phyloP scores from a whole-genome alignment of 495 filamentous ascomycete species.

The Penicillium verhagenii region DNA sequence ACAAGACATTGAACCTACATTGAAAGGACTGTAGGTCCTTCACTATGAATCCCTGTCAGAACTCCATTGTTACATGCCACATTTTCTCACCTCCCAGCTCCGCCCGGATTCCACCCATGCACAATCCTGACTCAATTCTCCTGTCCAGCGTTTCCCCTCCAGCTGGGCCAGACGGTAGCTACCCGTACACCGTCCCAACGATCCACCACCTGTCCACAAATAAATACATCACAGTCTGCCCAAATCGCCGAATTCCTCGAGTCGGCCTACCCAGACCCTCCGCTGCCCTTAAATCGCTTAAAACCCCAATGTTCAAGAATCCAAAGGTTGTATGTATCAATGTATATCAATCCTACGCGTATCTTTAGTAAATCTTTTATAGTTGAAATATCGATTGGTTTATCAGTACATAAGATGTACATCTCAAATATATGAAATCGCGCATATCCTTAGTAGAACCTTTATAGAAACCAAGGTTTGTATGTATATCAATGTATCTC shows the following conservation, averaged over 20 bases:
- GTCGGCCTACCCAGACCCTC: constrained; percentile 35
- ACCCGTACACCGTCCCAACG: constrained; percentile 43
- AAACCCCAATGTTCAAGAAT: too few relatives aligned
- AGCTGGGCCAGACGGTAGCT: constrained; percentile 22
- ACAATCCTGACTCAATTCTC: constrained; percentile 22
- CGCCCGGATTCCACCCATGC: neutral
- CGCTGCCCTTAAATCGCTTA: constrained; percentile 34
- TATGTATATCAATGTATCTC: too few relatives aligned
- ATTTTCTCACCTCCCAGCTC: neutral
- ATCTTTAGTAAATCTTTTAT: too few relatives aligned
- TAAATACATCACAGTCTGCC: constrained; percentile 38
- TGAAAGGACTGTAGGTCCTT: constrained; percentile 37
- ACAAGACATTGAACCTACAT: constrained; percentile 42
- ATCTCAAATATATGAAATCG: too few relatives aligned
- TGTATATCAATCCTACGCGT: too few relatives aligned
- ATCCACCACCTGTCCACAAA: constrained; percentile 42
- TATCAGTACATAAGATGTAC: too few relatives aligned
- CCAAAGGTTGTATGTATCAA: too few relatives aligned
- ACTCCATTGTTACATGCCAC: too few relatives aligned
- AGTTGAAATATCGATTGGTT: too few relatives aligned
- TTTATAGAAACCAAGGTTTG: too few relatives aligned
- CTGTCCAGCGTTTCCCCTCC: constrained; percentile 20
- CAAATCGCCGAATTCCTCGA: constrained; percentile 41
- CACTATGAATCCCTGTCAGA: constrained; percentile 3
- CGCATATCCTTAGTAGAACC: too few relatives aligned